Conservation (phyloP, 1,284 basidiomycete species). For the Heterobasidion annosum region DNA sequence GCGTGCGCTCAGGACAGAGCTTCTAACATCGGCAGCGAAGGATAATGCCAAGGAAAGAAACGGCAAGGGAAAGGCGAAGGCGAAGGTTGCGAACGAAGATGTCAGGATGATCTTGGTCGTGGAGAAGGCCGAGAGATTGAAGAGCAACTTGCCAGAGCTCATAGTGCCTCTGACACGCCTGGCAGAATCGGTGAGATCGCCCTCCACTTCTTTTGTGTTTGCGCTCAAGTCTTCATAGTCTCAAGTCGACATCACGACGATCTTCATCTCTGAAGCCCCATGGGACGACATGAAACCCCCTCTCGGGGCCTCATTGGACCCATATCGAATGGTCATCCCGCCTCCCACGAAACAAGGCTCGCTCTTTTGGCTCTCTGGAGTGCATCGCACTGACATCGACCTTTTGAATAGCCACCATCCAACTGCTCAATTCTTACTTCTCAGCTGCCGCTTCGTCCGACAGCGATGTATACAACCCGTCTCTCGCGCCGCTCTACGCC, state of each 20-base stretch:
- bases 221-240: slow-evolving; percentile 22
- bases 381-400: not conserved
- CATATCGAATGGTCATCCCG: slow-evolving; percentile 61
- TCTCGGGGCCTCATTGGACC: slow-evolving; percentile 66
- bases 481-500: slow-evolving; percentile 48
- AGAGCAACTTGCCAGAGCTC: slow-evolving; percentile 50
- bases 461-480: slow-evolving; percentile 35
- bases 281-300: slow-evolving; percentile 74
- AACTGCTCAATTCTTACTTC: slow-evolving; percentile 23
- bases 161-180: slow-evolving; percentile 67
- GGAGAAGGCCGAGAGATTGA: slow-evolving; percentile 63
- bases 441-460: slow-evolving; percentile 11
- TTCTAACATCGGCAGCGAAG: slow-evolving; percentile 12
- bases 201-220: not conserved
- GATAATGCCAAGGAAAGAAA: not conserved
- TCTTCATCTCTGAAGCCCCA: slow-evolving; percentile 59
- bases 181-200: slow-evolving; percentile 58
- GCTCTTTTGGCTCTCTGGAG: slow-evolving; percentile 8
- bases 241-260: slow-evolving; percentile 38
- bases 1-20: slow-evolving; percentile 21
- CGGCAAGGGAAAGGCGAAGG: slow-evolving; percentile 25
- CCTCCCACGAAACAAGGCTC: slow-evolving; percentile 54
- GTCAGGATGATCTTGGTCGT: slow-evolving; percentile 51
- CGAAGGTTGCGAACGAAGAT: slow-evolving; percentile 8
- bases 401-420: slow-evolving; percentile 22